Base-by-base conservation (phyloP, 1,284 basidiomycete species). In the Mycena citricolor region DNA sequence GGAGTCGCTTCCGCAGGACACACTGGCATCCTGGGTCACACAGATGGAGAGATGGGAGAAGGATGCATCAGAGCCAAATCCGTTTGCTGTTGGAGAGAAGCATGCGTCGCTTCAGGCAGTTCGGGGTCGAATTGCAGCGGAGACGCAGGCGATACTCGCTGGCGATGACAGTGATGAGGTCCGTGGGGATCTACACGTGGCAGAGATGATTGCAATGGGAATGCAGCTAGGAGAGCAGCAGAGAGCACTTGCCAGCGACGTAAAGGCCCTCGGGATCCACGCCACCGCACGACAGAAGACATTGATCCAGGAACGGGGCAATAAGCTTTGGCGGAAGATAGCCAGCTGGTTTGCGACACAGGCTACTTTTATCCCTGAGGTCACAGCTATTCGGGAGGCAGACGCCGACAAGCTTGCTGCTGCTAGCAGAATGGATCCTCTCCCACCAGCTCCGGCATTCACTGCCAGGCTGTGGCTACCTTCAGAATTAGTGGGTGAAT, bases 201-300 rank as follows among this genome's bases (percentile, higher is more conserved):
- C 14, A 4, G 35, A 44, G 29, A 38, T 44, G 33, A 39, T 44
- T 12, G 21, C n/a, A 2, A 44, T 44, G 42, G 35, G 42, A 4
- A 3, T 44, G 22, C 26, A 37, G 16, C 35, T 44, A 5, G 35
- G 39, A 31, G 35, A 44, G 13, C 42, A 44, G 31, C 42, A 38
- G 29, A 24, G 30, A 7, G 35, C 8, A 8, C n/a, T 44, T 16
- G 35, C 17, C 8, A 10, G 12, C 16, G 42, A 44, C 13, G 5
- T 17, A 5, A 23, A 12, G 4, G 22, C 17, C 5, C 7, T 44
- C 8, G 32, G 28, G 3, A n/a, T 16, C 4, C 42, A 44, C 22
- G 29, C 35, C 1, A 44, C 42, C 7, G 42, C 37, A 20, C 26
- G 21, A 4, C 42, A 44, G 35, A 37, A 32, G 28, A 38, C 42